Evolutionary conservation across 495 filamentous ascomycete genomes (phyloP).

Genomic region (Sabuloglossum arenarium): DNA sequence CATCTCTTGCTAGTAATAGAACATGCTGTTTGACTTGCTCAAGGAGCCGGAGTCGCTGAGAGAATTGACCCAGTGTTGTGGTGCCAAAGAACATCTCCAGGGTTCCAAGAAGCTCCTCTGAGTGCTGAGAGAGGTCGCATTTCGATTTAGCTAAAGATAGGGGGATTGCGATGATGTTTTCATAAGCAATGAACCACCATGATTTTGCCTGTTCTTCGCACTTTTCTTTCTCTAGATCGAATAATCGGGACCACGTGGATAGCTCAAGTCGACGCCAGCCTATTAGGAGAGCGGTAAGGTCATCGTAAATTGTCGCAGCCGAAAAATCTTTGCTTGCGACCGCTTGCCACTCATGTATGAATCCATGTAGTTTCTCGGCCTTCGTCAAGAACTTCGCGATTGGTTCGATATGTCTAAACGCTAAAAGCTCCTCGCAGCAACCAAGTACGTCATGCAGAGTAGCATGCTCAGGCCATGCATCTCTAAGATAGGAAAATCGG

Average conservation of each 20-base stretch:
- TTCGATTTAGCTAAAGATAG: slow-evolving; percentile 34
- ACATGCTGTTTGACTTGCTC: slow-evolving; percentile 47
- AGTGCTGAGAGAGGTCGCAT: slow-evolving; percentile 37
- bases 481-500: slow-evolving; percentile 50
- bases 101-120: slow-evolving; percentile 42
- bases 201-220: slow-evolving; percentile 53
- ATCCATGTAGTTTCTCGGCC: slow-evolving; percentile 61
- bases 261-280: slow-evolving; percentile 81
- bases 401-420: slow-evolving; percentile 61
- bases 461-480: slow-evolving; percentile 49
- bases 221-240: slow-evolving; percentile 64
- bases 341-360: slow-evolving; percentile 80
- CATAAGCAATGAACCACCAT: slow-evolving; percentile 96
- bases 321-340: slow-evolving; percentile 68
- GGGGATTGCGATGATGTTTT: slow-evolving; percentile 60
- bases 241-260: slow-evolving; percentile 73
- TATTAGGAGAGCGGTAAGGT: slow-evolving; percentile 54
- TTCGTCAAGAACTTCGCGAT: slow-evolving; percentile 66
- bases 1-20: slow-evolving; percentile 31
- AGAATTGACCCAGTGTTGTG: slow-evolving; percentile 62
- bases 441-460: slow-evolving; percentile 54
- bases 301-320: slow-evolving; percentile 43
- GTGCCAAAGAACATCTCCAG: slow-evolving; percentile 55
- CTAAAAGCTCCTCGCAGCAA: slow-evolving; percentile 50
- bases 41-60: slow-evolving; percentile 47